These are phyloP conservation scores for Umbellularia californica DNA, from an alignment of 164 flowering plant species.

Conservation along the genomic window DNA sequence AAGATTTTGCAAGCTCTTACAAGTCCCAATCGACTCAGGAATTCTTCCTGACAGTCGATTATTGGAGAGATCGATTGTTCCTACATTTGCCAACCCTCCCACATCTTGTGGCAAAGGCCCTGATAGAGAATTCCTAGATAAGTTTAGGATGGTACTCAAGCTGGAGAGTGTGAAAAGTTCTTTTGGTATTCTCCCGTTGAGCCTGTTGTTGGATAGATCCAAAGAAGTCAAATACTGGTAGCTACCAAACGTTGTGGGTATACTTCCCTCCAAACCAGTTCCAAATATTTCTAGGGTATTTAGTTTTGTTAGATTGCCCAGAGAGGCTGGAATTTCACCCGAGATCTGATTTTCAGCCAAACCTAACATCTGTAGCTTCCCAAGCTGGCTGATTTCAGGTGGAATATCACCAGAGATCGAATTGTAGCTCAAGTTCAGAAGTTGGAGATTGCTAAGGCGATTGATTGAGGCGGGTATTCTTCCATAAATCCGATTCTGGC, in stretches of 20 bases:
- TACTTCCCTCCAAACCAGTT: constrained; percentile 20
- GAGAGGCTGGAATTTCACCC: constrained; percentile 20
- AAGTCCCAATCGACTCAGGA: background rate
- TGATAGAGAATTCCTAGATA: constrained; percentile 11
- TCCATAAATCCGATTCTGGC: constrained; percentile 31
- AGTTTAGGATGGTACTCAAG: constrained; percentile 8
- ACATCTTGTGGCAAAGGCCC: constrained; percentile 14
- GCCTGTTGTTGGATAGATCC: constrained; percentile 18
- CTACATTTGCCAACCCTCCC: background rate
- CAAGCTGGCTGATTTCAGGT: constrained; percentile 23
- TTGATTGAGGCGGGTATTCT: constrained; percentile 38
- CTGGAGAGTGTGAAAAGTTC: constrained; percentile 8
- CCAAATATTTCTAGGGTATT: background rate
- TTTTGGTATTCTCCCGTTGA: constrained; percentile 22
- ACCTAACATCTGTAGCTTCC: constrained; percentile 25
- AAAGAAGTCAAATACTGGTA: constrained; percentile 1
- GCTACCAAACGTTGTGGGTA: constrained; percentile 27
- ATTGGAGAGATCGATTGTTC: constrained; percentile 26
- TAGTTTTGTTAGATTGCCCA: constrained; percentile 21
- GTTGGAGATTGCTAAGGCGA: constrained; percentile 21
- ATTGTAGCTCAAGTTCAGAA: constrained; percentile 30
- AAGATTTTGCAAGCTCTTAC: constrained; percentile 10
- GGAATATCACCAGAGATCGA: constrained; percentile 41
- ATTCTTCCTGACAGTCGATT: background rate
- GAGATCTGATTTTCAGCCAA: constrained; percentile 20